Evolutionary conservation across 1,284 basidiomycete species (phyloP).

Genomic region (Boletus sp.): DNA sequence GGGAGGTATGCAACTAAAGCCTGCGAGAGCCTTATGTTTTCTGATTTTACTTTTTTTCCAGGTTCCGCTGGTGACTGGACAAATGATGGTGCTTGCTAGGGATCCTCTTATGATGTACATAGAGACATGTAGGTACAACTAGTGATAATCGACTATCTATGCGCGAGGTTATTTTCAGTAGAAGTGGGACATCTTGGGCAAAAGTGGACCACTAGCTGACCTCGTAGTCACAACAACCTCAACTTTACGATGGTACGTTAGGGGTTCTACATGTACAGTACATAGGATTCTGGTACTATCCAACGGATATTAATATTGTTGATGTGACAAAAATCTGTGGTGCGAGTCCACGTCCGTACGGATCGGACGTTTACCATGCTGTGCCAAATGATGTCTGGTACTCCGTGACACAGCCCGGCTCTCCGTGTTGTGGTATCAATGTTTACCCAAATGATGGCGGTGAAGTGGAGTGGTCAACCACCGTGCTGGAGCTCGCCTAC

Average conservation of each 20-base stretch:
- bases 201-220: no score
- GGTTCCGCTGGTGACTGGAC: conserved; percentile 51
- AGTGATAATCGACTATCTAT: no score
- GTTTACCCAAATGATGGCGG: background rate
- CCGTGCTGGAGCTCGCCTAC: background rate
- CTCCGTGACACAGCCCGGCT: background rate
- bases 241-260: no score
- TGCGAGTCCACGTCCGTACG: conserved; percentile 2
- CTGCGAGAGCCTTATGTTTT: background rate
- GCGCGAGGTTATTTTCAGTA: no score
- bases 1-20: conserved; percentile 38
- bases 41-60: conserved; percentile 14
- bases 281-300: no score
- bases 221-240: no score
- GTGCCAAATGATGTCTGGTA: background rate
- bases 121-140: background rate
- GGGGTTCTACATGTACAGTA: no score
- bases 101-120: background rate
- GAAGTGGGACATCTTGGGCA: no score
- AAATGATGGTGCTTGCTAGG: conserved; percentile 48
- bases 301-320: no score
- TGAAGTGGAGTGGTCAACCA: conserved; percentile 1
- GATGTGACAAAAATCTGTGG: no score
- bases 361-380: background rate
- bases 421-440: background rate